A percentile compares a stretch with the other conserved stretches of the same genome.
Evolutionary conservation across 768 basidiomycete species (phyloP).

Genomic region (Hericium erinaceus): DNA sequence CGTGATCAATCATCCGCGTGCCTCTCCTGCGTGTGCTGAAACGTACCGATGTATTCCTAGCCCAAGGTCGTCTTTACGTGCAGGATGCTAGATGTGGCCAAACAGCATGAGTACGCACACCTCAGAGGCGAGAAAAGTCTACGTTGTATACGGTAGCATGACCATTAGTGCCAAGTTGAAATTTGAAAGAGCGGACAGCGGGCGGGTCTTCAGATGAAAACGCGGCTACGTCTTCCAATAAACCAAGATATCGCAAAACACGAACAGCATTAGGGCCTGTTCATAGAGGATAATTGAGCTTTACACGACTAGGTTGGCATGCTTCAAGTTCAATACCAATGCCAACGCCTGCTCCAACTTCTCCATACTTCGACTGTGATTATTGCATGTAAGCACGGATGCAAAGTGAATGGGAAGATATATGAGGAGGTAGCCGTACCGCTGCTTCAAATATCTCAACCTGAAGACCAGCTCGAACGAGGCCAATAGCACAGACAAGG

Average conservation of each 20-base stretch:
- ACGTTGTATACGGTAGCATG: constrained; percentile 40
- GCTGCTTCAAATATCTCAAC: constrained; percentile 41
- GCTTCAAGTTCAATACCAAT: background rate
- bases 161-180: constrained; percentile 31
- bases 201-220: constrained; percentile 26
- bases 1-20: background rate
- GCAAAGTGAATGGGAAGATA: background rate
- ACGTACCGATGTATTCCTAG: background rate
- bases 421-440: constrained; percentile 17
- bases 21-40: background rate
- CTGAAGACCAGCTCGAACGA: constrained; percentile 31
- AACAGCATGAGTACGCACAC: too few species aligned
- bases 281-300: background rate
- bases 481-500: constrained; percentile 34
- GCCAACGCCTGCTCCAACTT: background rate
- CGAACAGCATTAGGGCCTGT: constrained; percentile 42
- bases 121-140: constrained; percentile 4
- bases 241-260: constrained; percentile 33
- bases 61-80: background rate
- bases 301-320: background rate
- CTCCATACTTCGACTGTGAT: background rate
- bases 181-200: constrained; percentile 26
- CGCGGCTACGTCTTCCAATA: constrained; percentile 33
- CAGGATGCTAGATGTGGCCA: background rate
- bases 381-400: too few species aligned